Evolutionary conservation across 2,329 filamentous ascomycete genomes (phyloP), one percentile per base, ranked within the genome.

Genomic region (Diaporthe sp.): DNA sequence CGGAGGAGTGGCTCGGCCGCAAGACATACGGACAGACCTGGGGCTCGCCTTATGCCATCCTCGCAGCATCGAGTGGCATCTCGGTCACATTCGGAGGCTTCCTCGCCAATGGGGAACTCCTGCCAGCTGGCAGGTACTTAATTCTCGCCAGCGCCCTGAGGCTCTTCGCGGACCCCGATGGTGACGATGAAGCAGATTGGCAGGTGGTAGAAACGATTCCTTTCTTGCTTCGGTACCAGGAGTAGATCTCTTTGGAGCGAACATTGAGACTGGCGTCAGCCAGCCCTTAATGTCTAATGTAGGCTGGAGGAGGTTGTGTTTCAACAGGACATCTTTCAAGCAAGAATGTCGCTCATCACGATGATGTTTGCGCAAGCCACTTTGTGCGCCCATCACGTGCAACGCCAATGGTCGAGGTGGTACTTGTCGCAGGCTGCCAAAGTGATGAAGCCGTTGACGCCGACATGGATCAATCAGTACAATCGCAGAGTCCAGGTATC

Each of bases 11-110:
- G 55, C 55, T 60, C 22, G 55, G 55, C 55, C 55, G 55, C 22
- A 38, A 40, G 55, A 60, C 55, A 6, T 60, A 60, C 55, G 55
- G 55, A 22, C 55, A 60, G 55, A 15, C 33, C 55, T 60, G 55
- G 55, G 55, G 8, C 55, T 60, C 55, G 55, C 55, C 55, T 60
- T 8, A 15, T 8, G 19, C 55, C 55, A 38, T 60, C 10, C 33
- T 60, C 55, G 10, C 55, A 25, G 22, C 22, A 17, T 9, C 22
- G 33, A 25, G 33, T 15, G 55, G 55, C 55, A n/a, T 60, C 9
- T 60, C 55, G 8, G 19, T 17, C 2, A 5, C 12, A 2, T 60
- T 60, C 12, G 55, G 33, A 15, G 55, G 55, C 55, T 60, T 60
- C 33, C 55, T 60, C 55, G 33, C 55, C 22, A 60, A 13, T 25